A percentile compares a stretch with the other conserved stretches of the same genome.
Conservation (phyloP, 257 asterid genomes). For the Verbena officinalis region DNA sequence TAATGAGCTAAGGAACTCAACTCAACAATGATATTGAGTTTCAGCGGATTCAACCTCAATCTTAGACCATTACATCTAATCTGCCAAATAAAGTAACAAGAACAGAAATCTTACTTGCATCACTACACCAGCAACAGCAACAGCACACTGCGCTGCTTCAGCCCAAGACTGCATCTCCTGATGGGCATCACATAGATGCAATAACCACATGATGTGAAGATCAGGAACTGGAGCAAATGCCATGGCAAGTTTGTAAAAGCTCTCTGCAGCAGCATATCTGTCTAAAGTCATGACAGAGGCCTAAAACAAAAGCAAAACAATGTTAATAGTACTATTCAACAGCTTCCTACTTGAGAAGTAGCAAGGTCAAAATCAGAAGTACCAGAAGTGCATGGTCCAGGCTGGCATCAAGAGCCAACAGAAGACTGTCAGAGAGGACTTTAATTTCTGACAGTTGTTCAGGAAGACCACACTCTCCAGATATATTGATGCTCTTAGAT, state of each 20-base stretch:
- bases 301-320: conserved; percentile 41
- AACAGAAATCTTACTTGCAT: conserved; percentile 70
- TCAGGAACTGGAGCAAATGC: conserved; percentile 99
- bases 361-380: conserved; percentile 29
- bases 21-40: not conserved
- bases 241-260: conserved; percentile 96
- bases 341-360: conserved; percentile 3
- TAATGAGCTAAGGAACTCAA: not conserved
- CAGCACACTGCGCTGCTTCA: conserved; percentile 99
- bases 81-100: conserved; percentile 15
- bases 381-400: conserved; percentile 97
- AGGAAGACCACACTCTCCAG: conserved; percentile 72
- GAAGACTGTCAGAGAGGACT: conserved; percentile 77
- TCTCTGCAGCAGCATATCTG: conserved; percentile 97
- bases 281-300: conserved; percentile 92
- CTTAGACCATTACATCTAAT: conserved; percentile 11
- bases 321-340: not conserved
- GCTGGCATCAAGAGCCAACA: conserved; percentile 98
- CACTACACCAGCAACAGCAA: conserved; percentile 99
- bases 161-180: conserved; percentile 99
- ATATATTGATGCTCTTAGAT: conserved; percentile 52
- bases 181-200: conserved; percentile 98
- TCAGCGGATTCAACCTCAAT: conserved; percentile 9
- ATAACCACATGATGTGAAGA: conserved; percentile 98
- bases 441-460: conserved; percentile 73